These are phyloP conservation scores for Ensete glaucum DNA, from an alignment of 176 grass and related monocot species.

Conservation along the genomic window DNA sequence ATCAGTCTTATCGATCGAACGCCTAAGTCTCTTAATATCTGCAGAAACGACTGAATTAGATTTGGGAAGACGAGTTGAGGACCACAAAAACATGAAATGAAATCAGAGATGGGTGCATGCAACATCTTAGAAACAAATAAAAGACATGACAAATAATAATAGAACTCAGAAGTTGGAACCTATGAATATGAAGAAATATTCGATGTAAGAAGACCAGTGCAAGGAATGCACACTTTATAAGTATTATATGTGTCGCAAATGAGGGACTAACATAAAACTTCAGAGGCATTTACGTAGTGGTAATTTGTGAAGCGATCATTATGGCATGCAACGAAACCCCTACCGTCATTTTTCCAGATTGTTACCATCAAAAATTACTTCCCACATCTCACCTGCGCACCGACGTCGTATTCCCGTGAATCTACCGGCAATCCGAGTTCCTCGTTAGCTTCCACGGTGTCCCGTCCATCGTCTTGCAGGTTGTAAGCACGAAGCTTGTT, in stretches of 20 bases:
- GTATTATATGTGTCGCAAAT: too few relatives aligned
- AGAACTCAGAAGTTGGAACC: neutral
- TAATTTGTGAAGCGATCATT: too few relatives aligned
- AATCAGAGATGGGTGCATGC: too few relatives aligned
- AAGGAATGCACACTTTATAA: neutral
- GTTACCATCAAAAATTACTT: neutral
- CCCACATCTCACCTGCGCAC: slow-evolving; percentile 54
- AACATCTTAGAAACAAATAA: neutral
- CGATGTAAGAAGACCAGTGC: too few relatives aligned
- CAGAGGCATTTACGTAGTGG: too few relatives aligned
- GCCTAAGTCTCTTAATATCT: slow-evolving; percentile 84
- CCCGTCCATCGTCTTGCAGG: slow-evolving; percentile 65
- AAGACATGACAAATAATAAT: neutral
- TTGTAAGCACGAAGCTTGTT: slow-evolving; percentile 93
- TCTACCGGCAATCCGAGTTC: slow-evolving; percentile 80
- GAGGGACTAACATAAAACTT: too few relatives aligned
- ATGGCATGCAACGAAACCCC: too few relatives aligned
- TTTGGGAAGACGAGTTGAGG: neutral
- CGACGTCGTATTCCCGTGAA: slow-evolving; percentile 75
- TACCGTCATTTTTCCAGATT: too few relatives aligned
- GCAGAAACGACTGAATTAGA: slow-evolving; percentile 4
- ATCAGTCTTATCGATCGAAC: slow-evolving; percentile 80
- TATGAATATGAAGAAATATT: too few relatives aligned
- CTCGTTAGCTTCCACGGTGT: slow-evolving; percentile 86
- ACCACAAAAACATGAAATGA: too few relatives aligned